Evolutionary conservation across 2,329 filamentous ascomycete genomes (phyloP), one percentile per base, ranked within the genome.

Genomic region (Nemania sp.): DNA sequence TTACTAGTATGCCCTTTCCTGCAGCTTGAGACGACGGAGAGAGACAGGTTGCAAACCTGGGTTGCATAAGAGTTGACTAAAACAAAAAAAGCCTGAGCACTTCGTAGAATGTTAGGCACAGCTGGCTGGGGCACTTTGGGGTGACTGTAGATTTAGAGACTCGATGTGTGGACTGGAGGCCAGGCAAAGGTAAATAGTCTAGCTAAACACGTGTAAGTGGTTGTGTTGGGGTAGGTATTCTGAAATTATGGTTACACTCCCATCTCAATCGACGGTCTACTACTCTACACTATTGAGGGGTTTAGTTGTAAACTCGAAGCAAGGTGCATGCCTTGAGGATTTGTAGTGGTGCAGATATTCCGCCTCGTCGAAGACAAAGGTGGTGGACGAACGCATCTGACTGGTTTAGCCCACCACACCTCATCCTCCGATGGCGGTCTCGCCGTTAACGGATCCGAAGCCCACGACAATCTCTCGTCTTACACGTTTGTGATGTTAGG

Each of bases 401-500:
- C 57, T 64, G 59, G 59, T 32, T 43, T 45, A 46, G 45, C 34
- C 52, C 29, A 40, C 55, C 55, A 64, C 56, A 58, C 52, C 52
- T 56, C 58, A 58, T 59, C 55, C 59, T 64, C 62, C 62, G 59
- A 64, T 64, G 56, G 53, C 62, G 54, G 54, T 57, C 52, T 43
- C 29, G 43, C 47, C 54, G 52, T 54, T 60, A 59, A 59, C 51
- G 57, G 56, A 49, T 46, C 45, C 48, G 56, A 57, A 49, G 25
- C 25, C 59, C 59, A 64, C 59, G 48, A 46, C 60, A n/a, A 47
- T 58, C 59, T 54, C 49, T 39, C n/a, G 46, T 47, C 48, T 61
- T 51, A 43, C 56, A 29, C n/a, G 45, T 45, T 34, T 54, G 52
- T 40, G 34, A 18, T 51, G 25, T 48, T 29, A 20, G 34, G 35